These are phyloP conservation scores for Skeletonema costatum DNA, from an alignment of 108 stramenopile genomes.

Conservation along the genomic window DNA sequence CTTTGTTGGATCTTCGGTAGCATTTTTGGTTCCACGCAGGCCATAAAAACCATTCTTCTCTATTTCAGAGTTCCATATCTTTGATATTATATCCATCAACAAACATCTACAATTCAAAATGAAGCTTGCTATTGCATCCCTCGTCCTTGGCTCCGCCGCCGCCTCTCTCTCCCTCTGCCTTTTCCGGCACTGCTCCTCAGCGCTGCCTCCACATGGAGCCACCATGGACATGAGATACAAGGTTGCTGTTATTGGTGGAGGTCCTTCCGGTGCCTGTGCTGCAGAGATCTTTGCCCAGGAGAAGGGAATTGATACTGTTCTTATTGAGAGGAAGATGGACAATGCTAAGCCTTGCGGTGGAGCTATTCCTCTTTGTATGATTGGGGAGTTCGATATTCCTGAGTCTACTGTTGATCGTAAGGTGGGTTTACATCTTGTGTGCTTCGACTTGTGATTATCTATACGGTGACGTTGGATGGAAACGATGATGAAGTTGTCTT, in stretches of 20 bases:
- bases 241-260: slow-evolving; percentile 97
- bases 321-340: slow-evolving; percentile 98
- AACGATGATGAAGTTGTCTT: not conserved
- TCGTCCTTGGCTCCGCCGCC: slow-evolving; percentile 48
- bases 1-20: not conserved
- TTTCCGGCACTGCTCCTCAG: slow-evolving; percentile 9
- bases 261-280: slow-evolving; percentile 96
- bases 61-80: not conserved
- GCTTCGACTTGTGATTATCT: not conserved
- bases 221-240: slow-evolving; percentile 83
- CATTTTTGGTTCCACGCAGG: slow-evolving; percentile 1
- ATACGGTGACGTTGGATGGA: not conserved
- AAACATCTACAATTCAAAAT: slow-evolving; percentile 29
- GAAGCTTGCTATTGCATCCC: slow-evolving; percentile 51
- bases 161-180: slow-evolving; percentile 56
- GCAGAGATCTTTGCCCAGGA: slow-evolving; percentile 97
- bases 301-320: slow-evolving; percentile 89
- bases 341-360: slow-evolving; percentile 99
- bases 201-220: slow-evolving; percentile 9
- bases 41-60: not conserved
- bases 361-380: slow-evolving; percentile 98
- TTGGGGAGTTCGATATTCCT: slow-evolving; percentile 97
- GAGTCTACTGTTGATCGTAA: slow-evolving; percentile 95
- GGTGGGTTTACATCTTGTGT: slow-evolving; percentile 53
- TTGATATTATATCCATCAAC: not conserved